These are phyloP conservation scores for Clathrus columnatus DNA, from an alignment of 768 basidiomycete species.

Conservation along the genomic window DNA sequence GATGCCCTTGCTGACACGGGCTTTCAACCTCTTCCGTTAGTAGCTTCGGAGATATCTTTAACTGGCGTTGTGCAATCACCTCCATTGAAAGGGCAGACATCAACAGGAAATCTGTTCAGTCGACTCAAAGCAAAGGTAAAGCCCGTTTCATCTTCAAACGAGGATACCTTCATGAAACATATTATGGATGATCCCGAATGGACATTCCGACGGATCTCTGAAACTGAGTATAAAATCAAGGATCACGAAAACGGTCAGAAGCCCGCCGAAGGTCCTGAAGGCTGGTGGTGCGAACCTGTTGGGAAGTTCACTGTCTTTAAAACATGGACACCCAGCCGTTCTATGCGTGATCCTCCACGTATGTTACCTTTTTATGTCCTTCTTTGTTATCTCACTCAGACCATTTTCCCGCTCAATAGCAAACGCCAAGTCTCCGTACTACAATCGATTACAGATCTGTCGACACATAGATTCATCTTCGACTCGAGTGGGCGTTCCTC, in stretches of 20 bases:
- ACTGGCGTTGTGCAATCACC: not conserved
- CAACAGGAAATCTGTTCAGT: not conserved
- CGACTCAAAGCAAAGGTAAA: not conserved
- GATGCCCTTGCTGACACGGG: not conserved
- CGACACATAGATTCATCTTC: not conserved
- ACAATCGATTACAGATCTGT: not conserved
- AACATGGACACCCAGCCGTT: not conserved
- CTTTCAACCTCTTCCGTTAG: not conserved
- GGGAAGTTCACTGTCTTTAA: conserved; percentile 6
- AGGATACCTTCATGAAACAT: conserved; percentile 8
- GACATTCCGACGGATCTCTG: not conserved
- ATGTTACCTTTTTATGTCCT: not conserved
- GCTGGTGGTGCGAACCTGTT: conserved; percentile 6
- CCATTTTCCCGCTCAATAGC: too few species aligned
- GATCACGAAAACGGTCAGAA: not conserved
- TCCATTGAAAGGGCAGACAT: not conserved
- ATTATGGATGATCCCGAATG: conserved; percentile 3
- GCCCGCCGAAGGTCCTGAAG: not conserved
- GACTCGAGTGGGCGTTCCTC: not conserved
- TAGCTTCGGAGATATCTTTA: not conserved
- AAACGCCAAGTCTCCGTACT: not conserved
- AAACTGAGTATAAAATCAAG: not conserved
- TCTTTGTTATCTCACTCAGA: not conserved
- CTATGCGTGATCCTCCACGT: not conserved
- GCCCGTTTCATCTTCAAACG: not conserved